Percentiles rank a stretch among this genome's conserved stretches.
Conservation (phyloP, 2,329 filamentous ascomycete genomes). For the Trichoderma semiorbis region DNA sequence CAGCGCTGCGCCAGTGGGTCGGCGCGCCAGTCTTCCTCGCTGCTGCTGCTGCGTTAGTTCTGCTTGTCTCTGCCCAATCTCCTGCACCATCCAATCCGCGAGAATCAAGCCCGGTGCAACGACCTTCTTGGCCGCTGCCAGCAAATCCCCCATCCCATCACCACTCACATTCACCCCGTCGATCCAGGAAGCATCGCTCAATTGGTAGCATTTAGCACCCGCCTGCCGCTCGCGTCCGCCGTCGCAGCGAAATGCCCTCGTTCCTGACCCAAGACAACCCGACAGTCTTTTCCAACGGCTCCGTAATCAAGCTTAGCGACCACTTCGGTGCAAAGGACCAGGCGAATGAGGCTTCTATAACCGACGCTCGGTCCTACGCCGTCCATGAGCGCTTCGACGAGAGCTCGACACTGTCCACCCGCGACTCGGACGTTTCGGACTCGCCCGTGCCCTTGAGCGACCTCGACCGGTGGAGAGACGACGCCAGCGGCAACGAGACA, state of each 20-base stretch:
- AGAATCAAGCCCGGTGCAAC: conserved; percentile 1
- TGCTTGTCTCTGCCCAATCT: conserved; percentile 16
- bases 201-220: conserved; percentile 20
- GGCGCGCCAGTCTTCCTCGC: conserved; percentile 14
- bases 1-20: conserved; percentile 19
- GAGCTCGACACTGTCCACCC: conserved; percentile 51
- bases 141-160: background rate
- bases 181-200: conserved; percentile 18
- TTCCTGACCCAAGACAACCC: conserved; percentile 48
- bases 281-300: conserved; percentile 40
- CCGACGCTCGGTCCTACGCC: conserved; percentile 43
- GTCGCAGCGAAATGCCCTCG: conserved; percentile 48
- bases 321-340: conserved; percentile 37
- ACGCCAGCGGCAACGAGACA: conserved; percentile 32
- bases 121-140: conserved; percentile 3
- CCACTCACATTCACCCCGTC: background rate
- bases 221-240: conserved; percentile 13
- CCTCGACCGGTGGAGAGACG: conserved; percentile 16
- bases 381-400: conserved; percentile 54
- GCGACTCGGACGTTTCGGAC: conserved; percentile 51
- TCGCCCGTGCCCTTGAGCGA: conserved; percentile 42
- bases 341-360: conserved; percentile 36
- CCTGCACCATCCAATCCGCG: conserved; percentile 15
- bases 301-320: conserved; percentile 43
- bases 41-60: conserved; percentile 5